Evolutionary conservation across 306 rosid species (phyloP).

Genomic region (Spatholobus suberectus): DNA sequence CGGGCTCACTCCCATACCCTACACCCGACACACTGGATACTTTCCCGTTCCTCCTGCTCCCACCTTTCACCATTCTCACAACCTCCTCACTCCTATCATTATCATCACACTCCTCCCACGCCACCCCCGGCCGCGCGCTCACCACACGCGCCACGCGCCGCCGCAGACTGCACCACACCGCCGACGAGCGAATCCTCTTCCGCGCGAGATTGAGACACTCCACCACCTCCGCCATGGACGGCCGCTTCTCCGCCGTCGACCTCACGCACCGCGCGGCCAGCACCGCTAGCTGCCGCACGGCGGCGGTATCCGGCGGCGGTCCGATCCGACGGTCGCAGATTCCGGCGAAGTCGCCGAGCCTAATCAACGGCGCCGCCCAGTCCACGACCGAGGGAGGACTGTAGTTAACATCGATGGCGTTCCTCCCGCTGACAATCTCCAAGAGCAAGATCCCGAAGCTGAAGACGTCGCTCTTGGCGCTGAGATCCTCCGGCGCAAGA

Average conservation of each 20-base stretch:
- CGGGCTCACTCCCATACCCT: conserved; percentile 42
- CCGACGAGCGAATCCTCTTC: conserved; percentile 50
- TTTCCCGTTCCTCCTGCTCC: conserved; percentile 65
- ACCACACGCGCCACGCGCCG: conserved; percentile 62
- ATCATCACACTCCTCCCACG: conserved; percentile 22
- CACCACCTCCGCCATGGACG: conserved; percentile 79
- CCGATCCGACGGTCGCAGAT: conserved; percentile 69
- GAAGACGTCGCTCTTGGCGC: conserved; percentile 88
- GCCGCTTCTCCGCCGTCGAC: conserved; percentile 72
- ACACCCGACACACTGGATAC: conserved; percentile 58
- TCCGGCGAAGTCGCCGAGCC: conserved; percentile 50
- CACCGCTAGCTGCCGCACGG: conserved; percentile 56
- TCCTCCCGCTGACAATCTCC: conserved; percentile 83
- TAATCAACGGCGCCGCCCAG: conserved; percentile 85
- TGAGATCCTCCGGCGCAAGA: conserved; percentile 86
- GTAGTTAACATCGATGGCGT: conserved; percentile 80
- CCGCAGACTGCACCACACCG: conserved; percentile 54
- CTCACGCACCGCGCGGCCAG: conserved; percentile 80
- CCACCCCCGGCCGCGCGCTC: conserved; percentile 8
- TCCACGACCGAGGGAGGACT: conserved; percentile 92
- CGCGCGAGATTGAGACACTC: conserved; percentile 52
- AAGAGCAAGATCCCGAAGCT: conserved; percentile 85
- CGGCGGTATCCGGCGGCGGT: conserved; percentile 46
- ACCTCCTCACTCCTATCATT: conserved; percentile 47
- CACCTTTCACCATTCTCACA: conserved; percentile 37